Percentiles rank a stretch among this genome's conserved stretches.
Conservation (phyloP, 2,329 filamentous ascomycete species). For the Exophiala sp. region DNA sequence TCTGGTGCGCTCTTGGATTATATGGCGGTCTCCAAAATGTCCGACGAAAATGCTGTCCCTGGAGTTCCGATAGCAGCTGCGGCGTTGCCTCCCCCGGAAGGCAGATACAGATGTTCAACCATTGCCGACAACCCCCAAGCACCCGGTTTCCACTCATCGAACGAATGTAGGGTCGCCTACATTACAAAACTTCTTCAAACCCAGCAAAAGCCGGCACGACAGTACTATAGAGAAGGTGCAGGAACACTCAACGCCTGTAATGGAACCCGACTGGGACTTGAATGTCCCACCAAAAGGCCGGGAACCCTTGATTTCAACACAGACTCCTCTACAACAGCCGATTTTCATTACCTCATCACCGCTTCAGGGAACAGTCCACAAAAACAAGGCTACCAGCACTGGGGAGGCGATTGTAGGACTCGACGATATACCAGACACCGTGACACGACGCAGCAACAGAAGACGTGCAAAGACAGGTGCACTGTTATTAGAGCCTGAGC, state of each 20-base stretch:
- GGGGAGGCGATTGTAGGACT: neutral
- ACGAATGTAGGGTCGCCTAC: constrained; percentile 3
- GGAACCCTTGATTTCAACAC: neutral
- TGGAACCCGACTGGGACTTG: neutral
- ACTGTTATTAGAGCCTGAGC: neutral
- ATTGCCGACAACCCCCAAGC: neutral
- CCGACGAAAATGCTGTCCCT: neutral
- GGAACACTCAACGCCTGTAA: neutral
- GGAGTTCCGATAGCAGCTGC: neutral
- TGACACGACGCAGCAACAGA: constrained; percentile 5
- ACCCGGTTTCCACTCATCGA: neutral
- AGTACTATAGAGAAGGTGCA: neutral
- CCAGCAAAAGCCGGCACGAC: constrained; percentile 8
- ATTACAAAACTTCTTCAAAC: constrained; percentile 16
- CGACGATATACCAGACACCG: neutral
- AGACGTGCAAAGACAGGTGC: constrained; percentile 2
- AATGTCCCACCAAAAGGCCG: neutral
- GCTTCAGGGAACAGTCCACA: neutral
- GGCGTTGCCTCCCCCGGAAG: neutral
- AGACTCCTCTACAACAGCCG: neutral
- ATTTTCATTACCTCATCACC: neutral
- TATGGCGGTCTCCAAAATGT: constrained; percentile 6
- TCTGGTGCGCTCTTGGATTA: constrained; percentile 15
- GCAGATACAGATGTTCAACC: neutral
- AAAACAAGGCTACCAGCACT: neutral